Percentiles rank a stretch among this genome's conserved stretches.
Conservation (phyloP, 305 asterid species). For the Fraxinus floribunda region DNA sequence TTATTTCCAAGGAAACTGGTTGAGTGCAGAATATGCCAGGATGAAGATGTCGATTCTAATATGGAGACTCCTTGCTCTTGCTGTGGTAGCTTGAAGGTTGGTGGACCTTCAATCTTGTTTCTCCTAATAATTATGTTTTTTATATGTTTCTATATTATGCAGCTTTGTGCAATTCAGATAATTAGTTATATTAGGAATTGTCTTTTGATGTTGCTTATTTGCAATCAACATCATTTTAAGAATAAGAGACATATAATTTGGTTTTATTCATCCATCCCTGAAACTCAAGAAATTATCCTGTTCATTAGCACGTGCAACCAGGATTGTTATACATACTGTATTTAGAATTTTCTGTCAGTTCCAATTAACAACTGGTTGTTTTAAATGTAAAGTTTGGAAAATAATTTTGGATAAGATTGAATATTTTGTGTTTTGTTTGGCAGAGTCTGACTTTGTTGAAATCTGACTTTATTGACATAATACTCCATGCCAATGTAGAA, state of each 20-base stretch:
- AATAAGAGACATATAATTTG: neutral
- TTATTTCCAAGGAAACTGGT: slow-evolving; percentile 60
- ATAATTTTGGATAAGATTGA: neutral
- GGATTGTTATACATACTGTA: neutral
- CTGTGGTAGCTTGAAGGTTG: slow-evolving; percentile 93
- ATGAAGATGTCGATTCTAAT: slow-evolving; percentile 64
- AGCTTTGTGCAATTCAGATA: neutral
- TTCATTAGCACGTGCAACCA: neutral
- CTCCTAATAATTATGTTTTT: neutral
- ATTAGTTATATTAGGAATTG: neutral
- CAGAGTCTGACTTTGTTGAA: neutral
- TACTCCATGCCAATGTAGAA: neutral
- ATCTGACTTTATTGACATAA: neutral
- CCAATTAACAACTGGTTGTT: neutral
- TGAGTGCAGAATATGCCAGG: slow-evolving; percentile 93
- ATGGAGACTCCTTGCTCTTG: slow-evolving; percentile 96
- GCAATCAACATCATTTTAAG: neutral
- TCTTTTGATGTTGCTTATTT: neutral
- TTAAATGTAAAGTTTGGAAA: neutral
- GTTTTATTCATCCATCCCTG: neutral
- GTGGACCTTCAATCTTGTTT: slow-evolving; percentile 15
- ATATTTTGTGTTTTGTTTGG: neutral
- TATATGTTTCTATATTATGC: neutral
- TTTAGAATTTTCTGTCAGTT: neutral
- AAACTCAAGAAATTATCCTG: neutral